Percentiles rank a stretch among this genome's conserved stretches.
These are phyloP conservation scores for Serendipita sp. DNA, from an alignment of 768 basidiomycete species.

Conservation along the genomic window DNA sequence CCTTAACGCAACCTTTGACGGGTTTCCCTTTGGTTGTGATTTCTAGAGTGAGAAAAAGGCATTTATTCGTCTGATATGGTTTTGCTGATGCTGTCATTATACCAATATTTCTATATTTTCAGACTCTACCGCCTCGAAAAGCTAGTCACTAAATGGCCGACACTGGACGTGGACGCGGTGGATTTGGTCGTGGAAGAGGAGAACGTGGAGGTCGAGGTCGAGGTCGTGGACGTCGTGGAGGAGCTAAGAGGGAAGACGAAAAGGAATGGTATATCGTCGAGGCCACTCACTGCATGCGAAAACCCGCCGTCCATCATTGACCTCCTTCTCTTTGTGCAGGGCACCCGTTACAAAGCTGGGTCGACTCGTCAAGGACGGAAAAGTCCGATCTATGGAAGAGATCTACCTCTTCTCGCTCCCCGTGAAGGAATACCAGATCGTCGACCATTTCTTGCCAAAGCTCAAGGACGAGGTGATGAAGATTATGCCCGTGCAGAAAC, in stretches of 20 bases:
- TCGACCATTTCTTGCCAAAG: conserved; percentile 97
- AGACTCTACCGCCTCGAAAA: not conserved
- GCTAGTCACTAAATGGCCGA: conserved; percentile 50
- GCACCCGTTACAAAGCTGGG: conserved; percentile 98
- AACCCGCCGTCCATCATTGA: not conserved
- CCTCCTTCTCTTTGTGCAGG: conserved; percentile 42
- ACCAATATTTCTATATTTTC: not conserved
- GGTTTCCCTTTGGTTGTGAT: not conserved
- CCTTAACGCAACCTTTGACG: not conserved
- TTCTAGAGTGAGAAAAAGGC: not conserved
- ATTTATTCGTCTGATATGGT: not conserved
- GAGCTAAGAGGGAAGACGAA: conserved; percentile 98
- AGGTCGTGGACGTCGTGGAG: conserved; percentile 67
- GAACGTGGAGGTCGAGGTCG: conserved; percentile 30
- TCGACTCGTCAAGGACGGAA: conserved; percentile 97
- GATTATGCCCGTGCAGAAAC: conserved; percentile 99
- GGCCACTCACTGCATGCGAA: not conserved
- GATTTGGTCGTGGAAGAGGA: conserved; percentile 69
- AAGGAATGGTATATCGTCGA: conserved; percentile 80
- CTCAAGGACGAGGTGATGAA: conserved; percentile 99
- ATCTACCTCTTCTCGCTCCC: conserved; percentile 99
- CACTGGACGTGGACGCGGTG: conserved; percentile 76
- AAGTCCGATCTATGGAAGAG: conserved; percentile 99
- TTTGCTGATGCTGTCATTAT: not conserved
- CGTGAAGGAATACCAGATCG: conserved; percentile 98